A percentile compares a stretch with the other conserved stretches of the same genome.
Conservation (phyloP, 805 yeast species). For the Diddensiella santjacobensis region DNA sequence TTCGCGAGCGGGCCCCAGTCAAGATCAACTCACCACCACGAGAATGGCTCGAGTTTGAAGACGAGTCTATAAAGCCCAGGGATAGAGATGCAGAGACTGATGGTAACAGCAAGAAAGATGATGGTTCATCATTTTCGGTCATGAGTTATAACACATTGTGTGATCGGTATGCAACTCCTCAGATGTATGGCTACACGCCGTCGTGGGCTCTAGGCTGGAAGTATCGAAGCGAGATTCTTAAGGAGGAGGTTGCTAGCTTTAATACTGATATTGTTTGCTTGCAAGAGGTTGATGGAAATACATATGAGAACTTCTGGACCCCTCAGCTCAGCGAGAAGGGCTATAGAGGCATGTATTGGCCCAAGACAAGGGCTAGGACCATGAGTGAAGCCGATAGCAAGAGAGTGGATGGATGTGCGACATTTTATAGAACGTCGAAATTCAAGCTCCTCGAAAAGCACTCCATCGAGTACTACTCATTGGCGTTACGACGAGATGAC, state of each 20-base stretch:
- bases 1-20: slow-evolving; percentile 79
- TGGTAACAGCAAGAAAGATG: slow-evolving; percentile 5
- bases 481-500: slow-evolving; percentile 50
- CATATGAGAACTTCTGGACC: slow-evolving; percentile 82
- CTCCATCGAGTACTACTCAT: slow-evolving; percentile 69
- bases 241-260: slow-evolving; percentile 62
- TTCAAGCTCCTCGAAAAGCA: slow-evolving; percentile 70
- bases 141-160: slow-evolving; percentile 89
- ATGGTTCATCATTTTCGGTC: slow-evolving; percentile 51
- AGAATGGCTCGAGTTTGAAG: slow-evolving; percentile 75
- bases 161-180: slow-evolving; percentile 91
- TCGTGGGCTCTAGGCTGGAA: slow-evolving; percentile 97
- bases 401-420: slow-evolving; percentile 98
- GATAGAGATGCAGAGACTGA: slow-evolving; percentile 3
- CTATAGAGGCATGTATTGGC: slow-evolving; percentile 76
- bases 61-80: slow-evolving; percentile 26
- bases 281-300: slow-evolving; percentile 91
- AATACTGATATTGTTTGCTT: slow-evolving; percentile 80
- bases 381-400: slow-evolving; percentile 74
- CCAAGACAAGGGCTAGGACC: slow-evolving; percentile 88
- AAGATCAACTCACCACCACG: slow-evolving; percentile 66
- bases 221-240: slow-evolving; percentile 72
- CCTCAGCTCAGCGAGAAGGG: slow-evolving; percentile 71
- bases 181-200: slow-evolving; percentile 90
- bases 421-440: slow-evolving; percentile 68